A percentile compares a stretch with the other conserved stretches of the same genome.
These are phyloP conservation scores for Candida rishiriensis DNA, from an alignment of 805 yeast genomes.

Conservation along the genomic window DNA sequence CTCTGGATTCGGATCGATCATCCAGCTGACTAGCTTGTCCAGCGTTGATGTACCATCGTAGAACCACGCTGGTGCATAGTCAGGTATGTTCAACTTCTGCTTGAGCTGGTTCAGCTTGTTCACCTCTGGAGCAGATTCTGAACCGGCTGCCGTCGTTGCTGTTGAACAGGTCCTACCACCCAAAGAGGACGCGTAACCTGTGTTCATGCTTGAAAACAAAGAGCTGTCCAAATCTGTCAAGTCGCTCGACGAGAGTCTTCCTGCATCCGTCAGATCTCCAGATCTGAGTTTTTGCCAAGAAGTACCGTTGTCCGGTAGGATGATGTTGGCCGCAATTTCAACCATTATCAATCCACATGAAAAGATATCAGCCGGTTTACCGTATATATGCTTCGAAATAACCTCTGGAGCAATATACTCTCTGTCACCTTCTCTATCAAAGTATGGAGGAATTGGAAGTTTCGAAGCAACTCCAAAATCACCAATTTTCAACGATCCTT, in stretches of 20 bases:
- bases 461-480: constrained; percentile 94
- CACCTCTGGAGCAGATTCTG: constrained; percentile 7
- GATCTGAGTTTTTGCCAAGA: constrained; percentile 95
- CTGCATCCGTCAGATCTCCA: constrained; percentile 95
- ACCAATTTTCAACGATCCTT: constrained; percentile 89
- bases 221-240: constrained; percentile 33
- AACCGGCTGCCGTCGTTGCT: constrained; percentile 2
- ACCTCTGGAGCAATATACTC: constrained; percentile 98
- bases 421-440: constrained; percentile 95
- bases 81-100: constrained; percentile 43
- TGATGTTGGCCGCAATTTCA: constrained; percentile 93
- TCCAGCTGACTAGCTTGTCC: constrained; percentile 78
- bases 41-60: constrained; percentile 65
- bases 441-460: constrained; percentile 63
- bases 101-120: constrained; percentile 8
- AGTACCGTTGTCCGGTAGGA: constrained; percentile 91
- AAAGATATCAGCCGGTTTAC: constrained; percentile 90
- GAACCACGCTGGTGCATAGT: constrained; percentile 84
- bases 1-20: constrained; percentile 81
- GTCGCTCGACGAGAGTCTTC: constrained; percentile 73
- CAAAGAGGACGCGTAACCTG: background rate
- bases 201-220: constrained; percentile 15
- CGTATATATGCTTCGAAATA: constrained; percentile 74
- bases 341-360: constrained; percentile 91
- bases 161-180: constrained; percentile 12